Conservation (phyloP, 805 yeast species). For the Zygosaccharomyces lentus region DNA sequence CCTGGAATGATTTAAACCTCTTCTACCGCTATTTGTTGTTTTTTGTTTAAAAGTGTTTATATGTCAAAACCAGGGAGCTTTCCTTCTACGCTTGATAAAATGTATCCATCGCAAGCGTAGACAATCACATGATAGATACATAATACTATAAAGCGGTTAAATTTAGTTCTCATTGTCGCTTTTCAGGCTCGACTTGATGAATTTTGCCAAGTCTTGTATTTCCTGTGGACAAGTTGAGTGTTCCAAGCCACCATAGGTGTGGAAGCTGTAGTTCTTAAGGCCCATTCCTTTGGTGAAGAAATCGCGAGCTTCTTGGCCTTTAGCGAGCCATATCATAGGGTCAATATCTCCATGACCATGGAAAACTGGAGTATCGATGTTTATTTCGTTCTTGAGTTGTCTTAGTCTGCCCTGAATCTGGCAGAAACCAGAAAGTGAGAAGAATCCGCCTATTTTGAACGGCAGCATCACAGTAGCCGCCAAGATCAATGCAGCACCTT, state of each 20-base stretch:
- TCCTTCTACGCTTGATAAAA: background rate
- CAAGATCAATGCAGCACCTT: slow-evolving; percentile 81
- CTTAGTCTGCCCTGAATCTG: slow-evolving; percentile 23
- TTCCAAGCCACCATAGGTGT: slow-evolving; percentile 56
- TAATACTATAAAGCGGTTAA: background rate
- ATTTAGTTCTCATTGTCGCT: background rate
- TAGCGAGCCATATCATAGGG: slow-evolving; percentile 47
- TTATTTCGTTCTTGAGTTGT: slow-evolving; percentile 35
- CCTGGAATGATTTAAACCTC: slow-evolving; percentile 4
- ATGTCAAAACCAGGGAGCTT: background rate
- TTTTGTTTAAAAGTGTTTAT: background rate
- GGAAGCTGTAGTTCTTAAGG: slow-evolving; percentile 43
- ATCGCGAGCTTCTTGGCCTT: slow-evolving; percentile 39
- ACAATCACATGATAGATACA: slow-evolving; percentile 9
- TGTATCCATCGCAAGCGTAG: background rate
- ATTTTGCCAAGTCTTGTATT: slow-evolving; percentile 47
- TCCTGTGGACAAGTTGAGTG: slow-evolving; percentile 72
- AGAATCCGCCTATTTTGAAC: slow-evolving; percentile 69
- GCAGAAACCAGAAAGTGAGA: slow-evolving; percentile 74
- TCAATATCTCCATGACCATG: slow-evolving; percentile 86
- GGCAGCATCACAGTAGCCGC: slow-evolving; percentile 54
- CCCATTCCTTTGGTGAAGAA: slow-evolving; percentile 42
- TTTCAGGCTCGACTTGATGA: slow-evolving; percentile 35
- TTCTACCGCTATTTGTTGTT: background rate
- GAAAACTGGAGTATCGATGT: slow-evolving; percentile 68